phyloP scores from a whole-genome alignment of 306 rosid genomes.

The Cucurbita maxima region DNA sequence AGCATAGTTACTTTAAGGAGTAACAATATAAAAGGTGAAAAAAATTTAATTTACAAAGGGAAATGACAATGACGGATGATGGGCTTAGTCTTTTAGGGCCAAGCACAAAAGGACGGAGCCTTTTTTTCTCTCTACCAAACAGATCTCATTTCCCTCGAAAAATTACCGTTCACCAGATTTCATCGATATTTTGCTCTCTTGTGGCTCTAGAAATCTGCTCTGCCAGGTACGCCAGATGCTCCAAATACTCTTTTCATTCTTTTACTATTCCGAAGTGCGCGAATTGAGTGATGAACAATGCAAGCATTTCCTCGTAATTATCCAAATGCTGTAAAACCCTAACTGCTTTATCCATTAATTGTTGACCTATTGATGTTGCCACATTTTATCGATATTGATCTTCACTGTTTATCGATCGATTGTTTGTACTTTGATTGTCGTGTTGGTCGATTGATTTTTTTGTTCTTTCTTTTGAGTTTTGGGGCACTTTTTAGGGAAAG shows the following conservation, averaged over 20 bases:
- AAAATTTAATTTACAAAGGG: no score
- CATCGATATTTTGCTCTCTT: background rate
- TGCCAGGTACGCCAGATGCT: constrained; percentile 3
- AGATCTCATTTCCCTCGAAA: background rate
- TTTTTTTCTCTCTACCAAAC: background rate
- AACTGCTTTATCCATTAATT: background rate
- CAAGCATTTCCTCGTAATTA: background rate
- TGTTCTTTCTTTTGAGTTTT: background rate
- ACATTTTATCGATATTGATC: background rate
- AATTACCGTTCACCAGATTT: background rate
- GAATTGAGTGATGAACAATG: constrained; percentile 2
- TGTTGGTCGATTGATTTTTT: background rate
- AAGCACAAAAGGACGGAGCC: no score
- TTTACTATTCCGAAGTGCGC: background rate
- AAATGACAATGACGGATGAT: no score
- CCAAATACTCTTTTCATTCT: background rate
- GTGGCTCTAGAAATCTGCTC: background rate
- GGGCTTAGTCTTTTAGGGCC: no score
- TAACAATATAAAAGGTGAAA: no score
- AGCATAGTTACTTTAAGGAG: no score
- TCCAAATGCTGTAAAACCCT: background rate
- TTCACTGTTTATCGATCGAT: no score
- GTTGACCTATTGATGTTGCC: background rate
- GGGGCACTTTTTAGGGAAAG: background rate
- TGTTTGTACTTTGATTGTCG: background rate